Evolutionary conservation across 31 red algal species (phyloP).

Genomic region (Pterothamnion heteromorphum): DNA sequence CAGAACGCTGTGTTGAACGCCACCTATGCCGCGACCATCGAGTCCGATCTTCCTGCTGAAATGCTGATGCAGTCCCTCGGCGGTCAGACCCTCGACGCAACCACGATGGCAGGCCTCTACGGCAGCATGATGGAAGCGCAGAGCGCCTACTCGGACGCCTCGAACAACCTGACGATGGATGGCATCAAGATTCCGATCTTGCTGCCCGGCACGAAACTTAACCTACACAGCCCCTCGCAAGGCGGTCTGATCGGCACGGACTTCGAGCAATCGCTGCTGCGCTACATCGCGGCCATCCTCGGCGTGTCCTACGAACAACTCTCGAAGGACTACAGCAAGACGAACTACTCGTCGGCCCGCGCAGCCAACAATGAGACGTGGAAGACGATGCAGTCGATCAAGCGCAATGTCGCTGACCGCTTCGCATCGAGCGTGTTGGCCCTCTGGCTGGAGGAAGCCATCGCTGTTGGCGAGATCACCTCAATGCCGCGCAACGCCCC

Average conservation of each 20-base stretch:
- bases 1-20: too few relatives aligned
- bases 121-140: too few relatives aligned
- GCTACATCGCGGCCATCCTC: background rate
- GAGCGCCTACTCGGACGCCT: too few relatives aligned
- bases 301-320: background rate
- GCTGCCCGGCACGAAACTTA: background rate
- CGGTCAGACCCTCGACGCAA: too few relatives aligned
- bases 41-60: too few relatives aligned
- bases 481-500: background rate
- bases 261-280: background rate
- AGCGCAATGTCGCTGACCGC: background rate
- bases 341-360: background rate
- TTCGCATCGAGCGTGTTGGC: background rate
- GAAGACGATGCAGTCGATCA: background rate
- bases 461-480: background rate
- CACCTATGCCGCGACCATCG: too few relatives aligned
- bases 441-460: background rate
- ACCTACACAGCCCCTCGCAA: background rate
- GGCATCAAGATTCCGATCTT: too few relatives aligned
- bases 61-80: too few relatives aligned
- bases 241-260: background rate
- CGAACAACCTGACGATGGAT: too few relatives aligned
- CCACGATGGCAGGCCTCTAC: too few relatives aligned
- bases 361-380: background rate
- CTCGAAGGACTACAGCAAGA: background rate